Evolutionary conservation across 148 eudicot genomes (phyloP), one percentile per base, ranked within the genome.

Genomic region (Dysphania ambrosioides): DNA sequence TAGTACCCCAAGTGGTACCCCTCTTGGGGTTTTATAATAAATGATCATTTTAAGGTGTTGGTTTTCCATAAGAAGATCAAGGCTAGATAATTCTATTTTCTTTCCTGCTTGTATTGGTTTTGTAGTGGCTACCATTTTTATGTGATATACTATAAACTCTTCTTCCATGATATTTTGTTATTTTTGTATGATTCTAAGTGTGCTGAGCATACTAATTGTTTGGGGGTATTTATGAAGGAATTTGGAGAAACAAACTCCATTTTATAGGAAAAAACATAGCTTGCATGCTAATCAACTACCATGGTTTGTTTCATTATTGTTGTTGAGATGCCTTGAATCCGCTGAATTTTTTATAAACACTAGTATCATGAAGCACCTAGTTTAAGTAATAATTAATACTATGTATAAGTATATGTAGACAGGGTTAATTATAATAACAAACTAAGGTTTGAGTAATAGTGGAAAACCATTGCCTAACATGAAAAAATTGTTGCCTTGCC

Each of bases 11-110:
- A 47, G 15, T 19, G 34, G 65, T 15, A n/a, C 58, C 24, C 75
- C 72, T 2, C 31, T 8, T 0, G 82, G 85, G 18, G 82, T 47
- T 12, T 65, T 44, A 75, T 82, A 92, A 60, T 89, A 88, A 72
- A 84, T 78, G 15, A 92, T 82, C 31, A 87, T 65, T 12, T 78
- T 77, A 23, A 84, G 57, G 67, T 78, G 81, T 57, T 84, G 84
- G 0, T 61, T 84, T 57, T 92, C 92, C 97, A 92, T 89, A 1
- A 85, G 49, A 13, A 79, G 77, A 64, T 89, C 93, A 9, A 91
- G 83, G 71, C 77, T 80, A 3, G 93, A 85, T 24, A 88, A 71
- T 31, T 67, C 66, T 59, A 73, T 76, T 72, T 69, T 79, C 36
- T 77, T 88, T 0, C 91, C 80, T 2, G 82, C 79, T 49, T 82